Evolutionary conservation across 805 yeast species (phyloP), one percentile per base, ranked within the genome.

Genomic region (Wickerhamiella azyma): DNA sequence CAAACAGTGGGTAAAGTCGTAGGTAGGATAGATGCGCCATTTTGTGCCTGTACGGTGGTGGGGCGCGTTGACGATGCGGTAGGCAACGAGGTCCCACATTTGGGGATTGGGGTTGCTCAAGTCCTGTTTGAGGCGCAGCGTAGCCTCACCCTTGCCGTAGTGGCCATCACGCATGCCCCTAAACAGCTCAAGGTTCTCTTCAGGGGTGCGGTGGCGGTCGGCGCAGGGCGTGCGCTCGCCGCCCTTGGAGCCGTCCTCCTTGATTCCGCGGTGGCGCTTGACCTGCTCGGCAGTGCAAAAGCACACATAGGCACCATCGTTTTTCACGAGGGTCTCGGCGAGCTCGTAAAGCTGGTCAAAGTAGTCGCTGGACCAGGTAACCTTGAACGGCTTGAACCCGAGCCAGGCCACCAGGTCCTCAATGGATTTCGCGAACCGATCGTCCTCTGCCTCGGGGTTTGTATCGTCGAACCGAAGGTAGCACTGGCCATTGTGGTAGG

Each of bases 31-130:
- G 51, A 92, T 89, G 66, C 82, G 85, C 99, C 99, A 92, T 66
- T 84, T 84, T 60, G 77, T 81, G 47, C 97, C 99, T 10, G 98
- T 92, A 67, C 97, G 80, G 66, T 89, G 94, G 66, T 92, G 98
- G 29, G 86, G 76, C 11, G 94, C 86, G 56, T 89, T 74, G 56
- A 92, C 71, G 2, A 92, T 95, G 63, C 99, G 77, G 68, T 92
- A 92, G 10, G 98, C 98, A 51, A 92, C 92, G 53, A 92, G 73
- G 66, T 92, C 99, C 99, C 99, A 92, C 98, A 92, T 92, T 68
- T 92, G 98, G 14, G 99, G 99, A 52, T 85, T 83, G 52, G 96
- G 94, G 14, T 92, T 82, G 8, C 65, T 61, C 52, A 92, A 68
- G 59, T 92, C 95, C 71, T 85, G 96, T 63, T 89, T 89, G 97